These are phyloP conservation scores for Magnolia sinica DNA, from an alignment of 164 flowering plant species.

Conservation along the genomic window DNA sequence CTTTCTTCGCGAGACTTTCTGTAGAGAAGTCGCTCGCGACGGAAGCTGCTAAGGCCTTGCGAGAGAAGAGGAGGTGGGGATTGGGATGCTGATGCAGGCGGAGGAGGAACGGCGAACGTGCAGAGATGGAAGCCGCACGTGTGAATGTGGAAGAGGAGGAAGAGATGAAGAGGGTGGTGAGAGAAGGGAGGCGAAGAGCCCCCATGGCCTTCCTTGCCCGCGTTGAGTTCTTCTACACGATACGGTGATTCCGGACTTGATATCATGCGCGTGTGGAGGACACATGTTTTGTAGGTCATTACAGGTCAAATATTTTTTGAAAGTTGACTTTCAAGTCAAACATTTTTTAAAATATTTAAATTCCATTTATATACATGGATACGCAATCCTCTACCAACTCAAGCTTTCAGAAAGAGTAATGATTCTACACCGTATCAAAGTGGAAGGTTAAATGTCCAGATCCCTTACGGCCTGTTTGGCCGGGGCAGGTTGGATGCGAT, in stretches of 20 bases:
- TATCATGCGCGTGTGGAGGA: neutral
- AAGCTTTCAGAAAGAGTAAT: too few relatives aligned
- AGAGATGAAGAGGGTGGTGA: slow-evolving; percentile 4
- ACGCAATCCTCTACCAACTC: too few relatives aligned
- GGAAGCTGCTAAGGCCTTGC: slow-evolving; percentile 13
- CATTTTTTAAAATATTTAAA: too few relatives aligned
- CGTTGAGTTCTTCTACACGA: neutral
- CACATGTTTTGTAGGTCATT: too few relatives aligned
- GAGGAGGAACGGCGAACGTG: slow-evolving; percentile 2
- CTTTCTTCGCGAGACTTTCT: slow-evolving; percentile 8
- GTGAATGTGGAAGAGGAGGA: slow-evolving; percentile 1
- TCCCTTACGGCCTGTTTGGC: too few relatives aligned
- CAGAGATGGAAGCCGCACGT: neutral
- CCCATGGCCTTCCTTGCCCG: slow-evolving; percentile 2
- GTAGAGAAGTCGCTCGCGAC: slow-evolving; percentile 27
- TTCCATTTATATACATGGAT: too few relatives aligned
- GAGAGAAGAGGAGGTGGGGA: slow-evolving; percentile 5
- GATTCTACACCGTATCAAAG: too few relatives aligned
- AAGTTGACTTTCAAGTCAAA: too few relatives aligned
- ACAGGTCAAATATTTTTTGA: too few relatives aligned
- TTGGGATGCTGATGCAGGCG: neutral
- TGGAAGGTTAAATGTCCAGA: too few relatives aligned
- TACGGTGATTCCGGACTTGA: neutral
- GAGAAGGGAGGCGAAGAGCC: slow-evolving; percentile 16
- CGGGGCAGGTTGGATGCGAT: too few relatives aligned